Evolutionary conservation across 441 rosid genomes (phyloP).

Genomic region (Pelargonium cotyledonis): DNA sequence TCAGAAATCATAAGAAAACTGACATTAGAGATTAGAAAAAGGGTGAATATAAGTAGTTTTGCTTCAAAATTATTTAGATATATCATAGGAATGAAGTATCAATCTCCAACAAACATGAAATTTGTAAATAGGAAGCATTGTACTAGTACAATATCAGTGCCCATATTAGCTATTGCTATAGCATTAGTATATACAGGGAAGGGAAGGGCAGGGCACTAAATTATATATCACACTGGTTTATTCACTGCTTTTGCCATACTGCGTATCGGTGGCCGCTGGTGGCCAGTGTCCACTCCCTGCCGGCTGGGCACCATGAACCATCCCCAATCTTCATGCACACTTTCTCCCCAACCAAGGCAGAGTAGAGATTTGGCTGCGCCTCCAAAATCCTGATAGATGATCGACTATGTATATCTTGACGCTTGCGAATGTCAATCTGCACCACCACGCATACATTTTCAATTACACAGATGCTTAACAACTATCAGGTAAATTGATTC

Average conservation of each 20-base stretch:
- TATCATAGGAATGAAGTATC: too few species aligned
- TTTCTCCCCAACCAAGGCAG: constrained; percentile 68
- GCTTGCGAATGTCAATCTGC: constrained; percentile 64
- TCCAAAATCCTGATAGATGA: constrained; percentile 57
- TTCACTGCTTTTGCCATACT: constrained; percentile 60
- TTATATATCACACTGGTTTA: constrained; percentile 5
- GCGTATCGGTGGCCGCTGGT: constrained; percentile 70
- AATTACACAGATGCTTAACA: too few species aligned
- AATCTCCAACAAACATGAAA: too few species aligned
- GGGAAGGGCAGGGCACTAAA: not conserved
- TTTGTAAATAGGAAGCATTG: too few species aligned
- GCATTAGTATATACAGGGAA: not conserved
- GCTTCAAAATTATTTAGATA: too few species aligned
- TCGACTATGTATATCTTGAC: constrained; percentile 57
- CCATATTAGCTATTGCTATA: too few species aligned
- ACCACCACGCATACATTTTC: not conserved
- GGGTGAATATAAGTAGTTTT: too few species aligned
- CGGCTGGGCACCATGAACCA: constrained; percentile 87
- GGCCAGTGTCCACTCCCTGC: constrained; percentile 64
- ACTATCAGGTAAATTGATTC: too few species aligned
- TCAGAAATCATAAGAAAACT: too few species aligned
- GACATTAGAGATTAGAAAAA: too few species aligned
- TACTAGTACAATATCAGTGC: too few species aligned
- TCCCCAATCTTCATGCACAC: constrained; percentile 80
- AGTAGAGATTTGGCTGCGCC: constrained; percentile 62